Conservation (phyloP, 75 land plant species). For the Ceratopteris richardii region DNA sequence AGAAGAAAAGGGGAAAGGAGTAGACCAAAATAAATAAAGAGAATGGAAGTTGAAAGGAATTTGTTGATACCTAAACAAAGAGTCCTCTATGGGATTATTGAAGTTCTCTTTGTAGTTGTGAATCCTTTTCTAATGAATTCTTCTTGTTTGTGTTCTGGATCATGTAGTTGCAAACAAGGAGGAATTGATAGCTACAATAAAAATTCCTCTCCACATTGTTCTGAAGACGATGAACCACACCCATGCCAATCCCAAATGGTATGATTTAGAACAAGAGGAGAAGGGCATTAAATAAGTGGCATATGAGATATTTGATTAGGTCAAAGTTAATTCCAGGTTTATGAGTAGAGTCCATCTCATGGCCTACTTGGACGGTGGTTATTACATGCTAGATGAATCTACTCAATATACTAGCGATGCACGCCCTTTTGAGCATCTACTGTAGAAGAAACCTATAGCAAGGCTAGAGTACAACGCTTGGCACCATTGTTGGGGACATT, state of each 20-base stretch:
- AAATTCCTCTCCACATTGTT: not conserved
- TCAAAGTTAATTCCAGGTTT: constrained; percentile 5
- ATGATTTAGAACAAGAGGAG: not conserved
- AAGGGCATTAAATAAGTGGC: not conserved
- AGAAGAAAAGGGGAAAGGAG: too few relatives aligned
- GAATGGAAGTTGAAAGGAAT: too few relatives aligned
- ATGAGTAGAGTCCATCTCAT: constrained; percentile 19
- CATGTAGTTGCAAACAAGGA: constrained; percentile 15
- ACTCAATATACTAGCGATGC: constrained; percentile 33
- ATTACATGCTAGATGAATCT: constrained; percentile 44
- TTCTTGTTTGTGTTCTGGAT: constrained; percentile 10
- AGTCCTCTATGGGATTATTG: constrained; percentile 46
- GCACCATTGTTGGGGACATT: too few relatives aligned
- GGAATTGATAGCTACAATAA: not conserved
- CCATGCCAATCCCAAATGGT: too few relatives aligned
- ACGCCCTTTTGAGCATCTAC: constrained; percentile 32
- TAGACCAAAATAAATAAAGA: too few relatives aligned
- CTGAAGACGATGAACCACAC: not conserved
- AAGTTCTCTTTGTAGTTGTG: constrained; percentile 5
- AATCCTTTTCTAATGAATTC: constrained; percentile 5
- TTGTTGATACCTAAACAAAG: too few relatives aligned
- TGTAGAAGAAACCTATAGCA: constrained; percentile 26
- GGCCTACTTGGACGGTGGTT: constrained; percentile 40
- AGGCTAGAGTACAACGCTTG: constrained; percentile 32
- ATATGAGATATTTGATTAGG: not conserved